Evolutionary conservation across 768 basidiomycete genomes (phyloP).

Genomic region (Tylopilus balloui): DNA sequence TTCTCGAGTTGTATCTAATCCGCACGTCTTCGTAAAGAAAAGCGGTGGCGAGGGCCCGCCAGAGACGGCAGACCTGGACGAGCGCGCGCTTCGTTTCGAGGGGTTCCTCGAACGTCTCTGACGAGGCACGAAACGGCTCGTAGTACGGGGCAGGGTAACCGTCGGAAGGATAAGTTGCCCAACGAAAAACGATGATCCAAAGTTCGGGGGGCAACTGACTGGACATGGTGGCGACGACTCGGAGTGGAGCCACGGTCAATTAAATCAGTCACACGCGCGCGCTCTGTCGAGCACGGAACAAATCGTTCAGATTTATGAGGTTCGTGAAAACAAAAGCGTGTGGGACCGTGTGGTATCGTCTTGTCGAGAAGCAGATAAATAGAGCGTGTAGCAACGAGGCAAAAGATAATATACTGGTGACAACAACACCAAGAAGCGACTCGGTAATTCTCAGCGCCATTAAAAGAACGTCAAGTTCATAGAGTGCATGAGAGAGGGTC

Average conservation of each 20-base stretch:
- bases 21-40: constrained; percentile 54
- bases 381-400: constrained; percentile 14
- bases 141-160: constrained; percentile 34
- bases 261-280: constrained; percentile 14
- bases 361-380: constrained; percentile 29
- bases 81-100: constrained; percentile 39
- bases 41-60: constrained; percentile 44
- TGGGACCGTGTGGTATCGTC: constrained; percentile 30
- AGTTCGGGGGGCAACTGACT: constrained; percentile 46
- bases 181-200: constrained; percentile 49
- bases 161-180: constrained; percentile 33
- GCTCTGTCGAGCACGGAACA: background rate
- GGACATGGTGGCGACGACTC: background rate
- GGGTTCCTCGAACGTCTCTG: constrained; percentile 27
- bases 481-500: constrained; percentile 25
- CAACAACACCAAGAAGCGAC: constrained; percentile 24
- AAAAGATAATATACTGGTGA: constrained; percentile 31
- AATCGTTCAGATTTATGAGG: background rate
- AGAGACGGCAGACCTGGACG: constrained; percentile 52
- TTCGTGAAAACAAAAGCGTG: constrained; percentile 17
- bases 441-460: constrained; percentile 22
- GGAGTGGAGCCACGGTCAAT: background rate
- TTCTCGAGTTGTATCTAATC: constrained; percentile 32
- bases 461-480: constrained; percentile 33
- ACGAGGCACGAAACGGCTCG: constrained; percentile 43